A percentile compares a stretch with the other conserved stretches of the same genome.
Conservation (phyloP, 768 basidiomycete species). For the Suillus subluteus region DNA sequence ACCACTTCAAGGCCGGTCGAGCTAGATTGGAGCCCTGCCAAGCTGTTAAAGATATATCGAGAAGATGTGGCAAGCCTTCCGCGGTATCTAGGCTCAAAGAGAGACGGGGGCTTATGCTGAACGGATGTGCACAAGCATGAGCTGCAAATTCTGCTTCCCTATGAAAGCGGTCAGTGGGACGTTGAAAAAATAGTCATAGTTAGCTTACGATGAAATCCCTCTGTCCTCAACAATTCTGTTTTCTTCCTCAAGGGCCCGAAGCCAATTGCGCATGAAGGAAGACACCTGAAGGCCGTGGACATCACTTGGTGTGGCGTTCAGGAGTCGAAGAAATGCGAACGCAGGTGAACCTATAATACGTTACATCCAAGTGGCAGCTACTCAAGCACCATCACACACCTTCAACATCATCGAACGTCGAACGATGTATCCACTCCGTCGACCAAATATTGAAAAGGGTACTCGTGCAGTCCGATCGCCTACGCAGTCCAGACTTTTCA, state of each 20-base stretch:
- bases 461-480: constrained; percentile 57
- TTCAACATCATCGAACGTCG: constrained; percentile 57
- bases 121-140: neutral
- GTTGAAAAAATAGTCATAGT: neutral
- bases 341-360: constrained; percentile 48
- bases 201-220: constrained; percentile 48
- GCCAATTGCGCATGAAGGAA: constrained; percentile 59
- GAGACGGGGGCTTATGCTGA: constrained; percentile 16
- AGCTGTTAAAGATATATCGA: constrained; percentile 57
- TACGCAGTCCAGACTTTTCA: constrained; percentile 49
- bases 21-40: constrained; percentile 86
- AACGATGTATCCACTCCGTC: constrained; percentile 75
- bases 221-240: constrained; percentile 41
- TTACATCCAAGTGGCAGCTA: neutral
- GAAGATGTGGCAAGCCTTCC: constrained; percentile 54
- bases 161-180: neutral
- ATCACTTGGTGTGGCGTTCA: constrained; percentile 66
- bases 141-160: constrained; percentile 7
- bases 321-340: constrained; percentile 81
- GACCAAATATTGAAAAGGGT: constrained; percentile 92
- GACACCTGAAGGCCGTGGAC: constrained; percentile 62
- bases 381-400: constrained; percentile 44
- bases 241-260: constrained; percentile 54
- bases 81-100: constrained; percentile 35
- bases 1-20: constrained; percentile 80